These are phyloP conservation scores for Dictyostelium capitatum DNA, from an alignment of 78 protist species.

Conservation along the genomic window DNA sequence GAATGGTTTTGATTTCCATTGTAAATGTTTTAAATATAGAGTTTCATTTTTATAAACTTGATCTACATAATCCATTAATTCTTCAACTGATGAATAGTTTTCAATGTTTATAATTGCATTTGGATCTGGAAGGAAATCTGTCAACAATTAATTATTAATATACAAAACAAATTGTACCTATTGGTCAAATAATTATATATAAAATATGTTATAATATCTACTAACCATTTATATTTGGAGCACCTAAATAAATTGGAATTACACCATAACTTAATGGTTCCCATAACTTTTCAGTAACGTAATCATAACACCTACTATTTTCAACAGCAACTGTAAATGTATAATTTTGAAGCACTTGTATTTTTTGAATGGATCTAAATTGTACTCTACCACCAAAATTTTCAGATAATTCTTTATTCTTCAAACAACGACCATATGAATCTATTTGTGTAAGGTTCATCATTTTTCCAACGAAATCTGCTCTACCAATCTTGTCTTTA, in stretches of 20 bases:
- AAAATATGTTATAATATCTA: too few relatives aligned
- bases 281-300: slow-evolving; percentile 9
- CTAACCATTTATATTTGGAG: slow-evolving; percentile 68
- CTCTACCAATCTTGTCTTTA: background rate
- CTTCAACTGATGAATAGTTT: slow-evolving; percentile 27
- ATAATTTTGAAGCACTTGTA: background rate
- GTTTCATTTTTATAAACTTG: slow-evolving; percentile 29
- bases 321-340: slow-evolving; percentile 1
- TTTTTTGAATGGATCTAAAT: background rate
- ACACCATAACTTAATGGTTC: slow-evolving; percentile 4
- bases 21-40: slow-evolving; percentile 10
- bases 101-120: slow-evolving; percentile 30
- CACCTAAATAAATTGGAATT: slow-evolving; percentile 70
- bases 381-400: background rate
- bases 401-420: background rate
- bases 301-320: background rate
- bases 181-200: too few relatives aligned
- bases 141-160: too few relatives aligned
- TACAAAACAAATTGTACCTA: too few relatives aligned
- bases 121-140: slow-evolving; percentile 31
- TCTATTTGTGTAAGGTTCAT: background rate
- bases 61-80: slow-evolving; percentile 15
- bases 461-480: background rate
- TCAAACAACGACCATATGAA: background rate
- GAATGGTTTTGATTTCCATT: slow-evolving; percentile 19